Evolutionary conservation across 805 yeast species (phyloP).

Genomic region (Metschnikowia drakensbergensis): DNA sequence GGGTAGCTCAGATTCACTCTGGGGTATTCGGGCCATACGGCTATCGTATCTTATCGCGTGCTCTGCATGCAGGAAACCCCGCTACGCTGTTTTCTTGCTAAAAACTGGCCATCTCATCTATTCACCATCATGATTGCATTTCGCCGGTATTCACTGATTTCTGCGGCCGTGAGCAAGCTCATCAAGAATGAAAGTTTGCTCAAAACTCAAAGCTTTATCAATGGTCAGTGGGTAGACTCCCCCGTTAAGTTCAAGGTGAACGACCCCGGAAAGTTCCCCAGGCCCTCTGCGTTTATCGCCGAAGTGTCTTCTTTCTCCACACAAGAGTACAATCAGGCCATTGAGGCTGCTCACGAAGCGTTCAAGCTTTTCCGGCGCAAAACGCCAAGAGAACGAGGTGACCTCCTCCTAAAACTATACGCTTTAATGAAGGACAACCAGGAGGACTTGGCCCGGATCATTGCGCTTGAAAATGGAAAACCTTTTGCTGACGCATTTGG

Average conservation of each 20-base stretch:
- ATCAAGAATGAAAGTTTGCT: constrained; percentile 50
- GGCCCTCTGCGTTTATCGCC: constrained; percentile 42
- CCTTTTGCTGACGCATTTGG: constrained; percentile 68
- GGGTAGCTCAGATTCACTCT: neutral
- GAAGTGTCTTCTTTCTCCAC: constrained; percentile 52
- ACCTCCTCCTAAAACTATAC: constrained; percentile 49
- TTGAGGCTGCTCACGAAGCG: constrained; percentile 50
- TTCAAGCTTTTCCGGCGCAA: constrained; percentile 51
- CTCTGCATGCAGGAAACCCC: neutral
- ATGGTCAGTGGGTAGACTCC: constrained; percentile 68
- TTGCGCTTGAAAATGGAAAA: constrained; percentile 74
- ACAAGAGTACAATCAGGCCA: constrained; percentile 52
- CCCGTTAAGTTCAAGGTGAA: constrained; percentile 53
- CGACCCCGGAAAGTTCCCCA: constrained; percentile 64
- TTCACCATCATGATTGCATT: neutral
- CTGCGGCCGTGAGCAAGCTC: constrained; percentile 6
- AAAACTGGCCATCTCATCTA: neutral
- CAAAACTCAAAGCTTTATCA: constrained; percentile 58
- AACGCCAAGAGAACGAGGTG: constrained; percentile 54
- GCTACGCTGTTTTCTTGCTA: neutral
- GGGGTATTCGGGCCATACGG: neutral
- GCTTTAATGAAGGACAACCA: constrained; percentile 52
- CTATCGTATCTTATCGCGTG: constrained; percentile 1
- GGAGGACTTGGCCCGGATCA: constrained; percentile 61
- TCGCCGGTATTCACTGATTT: constrained; percentile 2